Percentiles rank a stretch among this genome's conserved stretches.
Evolutionary conservation across 2,329 filamentous ascomycete species (phyloP).

Genomic region (Phaeosphaeriaceae sp.): DNA sequence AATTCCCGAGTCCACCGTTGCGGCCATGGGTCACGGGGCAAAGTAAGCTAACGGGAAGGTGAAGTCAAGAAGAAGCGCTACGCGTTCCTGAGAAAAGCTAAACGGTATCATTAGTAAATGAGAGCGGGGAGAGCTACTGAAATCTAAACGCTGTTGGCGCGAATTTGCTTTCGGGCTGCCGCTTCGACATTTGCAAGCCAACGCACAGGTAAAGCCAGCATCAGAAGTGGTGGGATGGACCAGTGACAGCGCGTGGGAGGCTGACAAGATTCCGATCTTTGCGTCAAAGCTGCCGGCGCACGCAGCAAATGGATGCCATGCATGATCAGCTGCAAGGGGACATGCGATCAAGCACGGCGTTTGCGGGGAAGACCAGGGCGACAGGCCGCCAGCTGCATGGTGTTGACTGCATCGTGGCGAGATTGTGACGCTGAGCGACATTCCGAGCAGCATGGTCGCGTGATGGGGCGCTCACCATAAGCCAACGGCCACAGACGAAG

Average conservation of each 20-base stretch:
- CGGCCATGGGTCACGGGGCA: constrained; percentile 34
- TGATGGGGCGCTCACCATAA: constrained; percentile 23
- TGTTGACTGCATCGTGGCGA: constrained; percentile 27
- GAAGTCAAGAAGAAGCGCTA: constrained; percentile 27
- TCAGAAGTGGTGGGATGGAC: constrained; percentile 25
- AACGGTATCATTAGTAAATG: constrained; percentile 21
- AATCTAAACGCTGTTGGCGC: constrained; percentile 47
- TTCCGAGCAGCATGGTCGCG: constrained; percentile 27
- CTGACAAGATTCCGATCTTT: constrained; percentile 34
- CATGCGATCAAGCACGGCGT: constrained; percentile 37
- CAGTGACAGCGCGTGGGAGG: constrained; percentile 35
- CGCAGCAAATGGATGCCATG: constrained; percentile 43
- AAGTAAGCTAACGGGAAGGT: constrained; percentile 24
- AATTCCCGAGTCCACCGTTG: constrained; percentile 23
- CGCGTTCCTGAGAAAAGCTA: constrained; percentile 36
- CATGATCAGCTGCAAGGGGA: constrained; percentile 51
- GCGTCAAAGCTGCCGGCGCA: constrained; percentile 37
- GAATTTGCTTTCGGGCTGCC: constrained; percentile 28
- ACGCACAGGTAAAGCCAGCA: constrained; percentile 41
- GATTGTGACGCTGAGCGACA: constrained; percentile 31
- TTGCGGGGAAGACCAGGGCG: constrained; percentile 48
- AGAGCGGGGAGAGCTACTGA: constrained; percentile 44
- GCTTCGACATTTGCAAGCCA: constrained; percentile 35
- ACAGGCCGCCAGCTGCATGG: constrained; percentile 15
- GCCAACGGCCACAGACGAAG: constrained; percentile 20